Conservation (phyloP, 495 filamentous ascomycete genomes). For the Tuber magnatum region DNA sequence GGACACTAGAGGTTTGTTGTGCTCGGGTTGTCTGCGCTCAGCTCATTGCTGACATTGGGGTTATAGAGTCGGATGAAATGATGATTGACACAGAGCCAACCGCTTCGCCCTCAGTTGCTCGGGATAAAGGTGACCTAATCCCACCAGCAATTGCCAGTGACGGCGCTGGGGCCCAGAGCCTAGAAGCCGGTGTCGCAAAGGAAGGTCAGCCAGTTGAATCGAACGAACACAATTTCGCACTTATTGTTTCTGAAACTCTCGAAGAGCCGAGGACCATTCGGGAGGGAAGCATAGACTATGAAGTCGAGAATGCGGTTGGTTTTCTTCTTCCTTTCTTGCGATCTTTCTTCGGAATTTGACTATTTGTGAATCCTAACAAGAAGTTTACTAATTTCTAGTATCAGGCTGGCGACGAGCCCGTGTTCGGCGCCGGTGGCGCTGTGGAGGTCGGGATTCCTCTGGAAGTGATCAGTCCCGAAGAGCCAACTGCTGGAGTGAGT, state of each 20-base stretch:
- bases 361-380: constrained; percentile 6
- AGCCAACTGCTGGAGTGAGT: constrained; percentile 2
- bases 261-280: background rate
- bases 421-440: constrained; percentile 22
- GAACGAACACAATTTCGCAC: background rate
- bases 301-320: constrained; percentile 26
- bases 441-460: constrained; percentile 20
- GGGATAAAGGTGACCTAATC: background rate
- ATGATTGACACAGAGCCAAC: background rate
- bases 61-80: constrained; percentile 12
- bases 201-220: background rate
- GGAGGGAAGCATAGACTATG: constrained; percentile 23
- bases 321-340: background rate
- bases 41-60: constrained; percentile 8
- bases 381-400: background rate
- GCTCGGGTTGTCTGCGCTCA: background rate
- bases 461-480: constrained; percentile 18
- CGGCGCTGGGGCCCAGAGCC: background rate
- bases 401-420: constrained; percentile 26
- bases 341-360: background rate
- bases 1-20: background rate
- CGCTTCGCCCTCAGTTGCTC: background rate
- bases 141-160: background rate
- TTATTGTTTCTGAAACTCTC: background rate
- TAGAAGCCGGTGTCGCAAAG: background rate